phyloP scores from a whole-genome alignment of 2,329 filamentous ascomycete genomes.

The Fusarium sp. region DNA sequence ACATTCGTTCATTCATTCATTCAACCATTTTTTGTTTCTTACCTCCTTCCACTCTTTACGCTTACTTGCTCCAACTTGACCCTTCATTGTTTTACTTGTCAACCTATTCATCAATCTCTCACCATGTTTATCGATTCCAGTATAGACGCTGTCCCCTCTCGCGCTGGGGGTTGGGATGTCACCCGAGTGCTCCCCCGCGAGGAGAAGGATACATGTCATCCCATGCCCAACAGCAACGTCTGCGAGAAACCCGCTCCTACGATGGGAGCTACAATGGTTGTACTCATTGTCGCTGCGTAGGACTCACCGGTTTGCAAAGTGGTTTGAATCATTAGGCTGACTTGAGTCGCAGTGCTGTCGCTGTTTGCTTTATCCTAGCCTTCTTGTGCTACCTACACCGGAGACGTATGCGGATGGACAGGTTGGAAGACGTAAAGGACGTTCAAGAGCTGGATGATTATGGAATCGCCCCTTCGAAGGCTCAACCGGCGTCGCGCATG shows the following conservation, averaged over 20 bases:
- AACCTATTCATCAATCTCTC: background rate
- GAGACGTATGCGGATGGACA: slow-evolving; percentile 31
- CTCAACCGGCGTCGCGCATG: slow-evolving; percentile 15
- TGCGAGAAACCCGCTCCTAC: slow-evolving; percentile 39
- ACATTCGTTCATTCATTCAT: background rate
- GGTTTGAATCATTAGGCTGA: background rate
- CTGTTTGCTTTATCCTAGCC: slow-evolving; percentile 23
- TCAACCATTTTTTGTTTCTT: slow-evolving; percentile 12
- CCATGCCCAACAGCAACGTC: slow-evolving; percentile 16
- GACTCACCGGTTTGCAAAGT: too few relatives aligned
- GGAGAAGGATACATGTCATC: slow-evolving; percentile 32
- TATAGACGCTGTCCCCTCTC: slow-evolving; percentile 13
- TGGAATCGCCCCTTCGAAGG: slow-evolving; percentile 22
- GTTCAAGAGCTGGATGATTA: slow-evolving; percentile 45
- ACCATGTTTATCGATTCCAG: slow-evolving; percentile 30
- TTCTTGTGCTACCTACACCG: slow-evolving; percentile 38
- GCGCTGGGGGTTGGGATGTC: slow-evolving; percentile 19
- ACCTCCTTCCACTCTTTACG: background rate
- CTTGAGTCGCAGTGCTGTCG: slow-evolving; percentile 11
- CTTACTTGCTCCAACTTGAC: background rate
- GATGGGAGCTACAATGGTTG: slow-evolving; percentile 24
- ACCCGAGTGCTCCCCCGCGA: slow-evolving; percentile 35
- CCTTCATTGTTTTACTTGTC: slow-evolving; percentile 5
- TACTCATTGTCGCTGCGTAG: slow-evolving; percentile 29
- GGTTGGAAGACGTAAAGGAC: slow-evolving; percentile 38